Percentiles rank a stretch among this genome's conserved stretches.
Conservation (phyloP, 2,329 filamentous ascomycete genomes). For the Talaromyces atroroseus region DNA sequence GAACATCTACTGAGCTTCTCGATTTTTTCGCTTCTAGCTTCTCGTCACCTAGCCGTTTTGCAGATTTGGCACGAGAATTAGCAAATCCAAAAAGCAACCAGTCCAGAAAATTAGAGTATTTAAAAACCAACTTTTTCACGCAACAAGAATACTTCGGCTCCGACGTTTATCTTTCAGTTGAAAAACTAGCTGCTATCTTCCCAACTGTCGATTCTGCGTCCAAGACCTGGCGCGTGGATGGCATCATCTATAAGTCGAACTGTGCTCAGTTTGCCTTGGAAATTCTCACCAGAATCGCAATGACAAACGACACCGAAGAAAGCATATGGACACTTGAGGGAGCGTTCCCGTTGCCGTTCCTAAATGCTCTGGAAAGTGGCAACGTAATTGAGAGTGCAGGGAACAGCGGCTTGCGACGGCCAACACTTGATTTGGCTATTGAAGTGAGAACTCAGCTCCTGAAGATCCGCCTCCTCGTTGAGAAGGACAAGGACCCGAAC, state of each 20-base stretch:
- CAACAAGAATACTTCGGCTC: constrained; percentile 24
- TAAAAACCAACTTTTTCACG: constrained; percentile 20
- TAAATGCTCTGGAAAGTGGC: constrained; percentile 23
- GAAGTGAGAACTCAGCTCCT: constrained; percentile 52
- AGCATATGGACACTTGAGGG: constrained; percentile 29
- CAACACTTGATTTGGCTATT: constrained; percentile 46
- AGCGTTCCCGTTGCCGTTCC: constrained; percentile 31
- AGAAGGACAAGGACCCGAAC: constrained; percentile 35
- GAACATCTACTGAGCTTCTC: constrained; percentile 29
- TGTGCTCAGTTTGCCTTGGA: constrained; percentile 36
- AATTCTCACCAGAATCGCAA: constrained; percentile 29
- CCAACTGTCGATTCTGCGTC: constrained; percentile 16
- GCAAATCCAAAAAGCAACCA: constrained; percentile 24
- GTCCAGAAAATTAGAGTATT: constrained; percentile 23
- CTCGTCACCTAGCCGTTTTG: constrained; percentile 22
- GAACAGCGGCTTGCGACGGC: constrained; percentile 35
- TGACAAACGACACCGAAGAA: constrained; percentile 16
- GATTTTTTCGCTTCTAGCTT: constrained; percentile 30
- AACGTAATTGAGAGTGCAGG: constrained; percentile 21
- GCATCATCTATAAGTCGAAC: constrained; percentile 42
- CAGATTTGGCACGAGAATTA: constrained; percentile 26
- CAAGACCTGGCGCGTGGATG: constrained; percentile 29
- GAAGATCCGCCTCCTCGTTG: constrained; percentile 39
- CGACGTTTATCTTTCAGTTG: constrained; percentile 33
- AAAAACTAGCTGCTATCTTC: constrained; percentile 26